Percentiles rank a stretch among this genome's conserved stretches.
phyloP scores from a whole-genome alignment of 371 early-diverging fungal species.

The Mucor circinelloides region DNA sequence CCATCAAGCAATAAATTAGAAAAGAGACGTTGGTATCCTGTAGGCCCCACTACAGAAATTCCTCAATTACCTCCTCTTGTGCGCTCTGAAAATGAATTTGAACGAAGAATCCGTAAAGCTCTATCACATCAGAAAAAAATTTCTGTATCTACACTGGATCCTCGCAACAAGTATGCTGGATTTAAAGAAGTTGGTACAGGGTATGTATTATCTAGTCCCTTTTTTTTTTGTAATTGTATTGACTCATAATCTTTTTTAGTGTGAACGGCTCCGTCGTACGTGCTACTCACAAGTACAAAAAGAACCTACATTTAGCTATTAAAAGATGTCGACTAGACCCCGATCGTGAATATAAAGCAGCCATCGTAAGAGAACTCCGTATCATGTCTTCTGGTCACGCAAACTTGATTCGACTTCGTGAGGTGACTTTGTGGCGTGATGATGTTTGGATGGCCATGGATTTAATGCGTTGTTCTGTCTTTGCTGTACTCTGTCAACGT shows the following conservation, averaged over 20 bases:
- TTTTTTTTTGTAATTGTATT: background rate
- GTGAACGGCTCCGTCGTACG: constrained; percentile 58
- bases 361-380: constrained; percentile 52
- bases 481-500: constrained; percentile 53
- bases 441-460: constrained; percentile 64
- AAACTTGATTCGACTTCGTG: constrained; percentile 50
- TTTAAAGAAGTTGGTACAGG: constrained; percentile 58
- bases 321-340: constrained; percentile 54
- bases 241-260: constrained; percentile 19
- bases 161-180: constrained; percentile 44
- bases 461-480: constrained; percentile 50
- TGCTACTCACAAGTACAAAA: constrained; percentile 48
- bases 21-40: constrained; percentile 43
- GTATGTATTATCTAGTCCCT: constrained; percentile 22
- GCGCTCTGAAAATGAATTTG: constrained; percentile 51
- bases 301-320: constrained; percentile 49
- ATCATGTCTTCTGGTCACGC: constrained; percentile 54
- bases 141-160: constrained; percentile 44
- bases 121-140: constrained; percentile 34
- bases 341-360: constrained; percentile 55
- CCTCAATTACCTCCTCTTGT: constrained; percentile 48
- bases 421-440: constrained; percentile 54
- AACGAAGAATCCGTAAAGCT: constrained; percentile 44
- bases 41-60: constrained; percentile 44
- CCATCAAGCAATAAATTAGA: constrained; percentile 27